Conservation (phyloP, 2,329 filamentous ascomycete species). For the Apiospora sp. region DNA sequence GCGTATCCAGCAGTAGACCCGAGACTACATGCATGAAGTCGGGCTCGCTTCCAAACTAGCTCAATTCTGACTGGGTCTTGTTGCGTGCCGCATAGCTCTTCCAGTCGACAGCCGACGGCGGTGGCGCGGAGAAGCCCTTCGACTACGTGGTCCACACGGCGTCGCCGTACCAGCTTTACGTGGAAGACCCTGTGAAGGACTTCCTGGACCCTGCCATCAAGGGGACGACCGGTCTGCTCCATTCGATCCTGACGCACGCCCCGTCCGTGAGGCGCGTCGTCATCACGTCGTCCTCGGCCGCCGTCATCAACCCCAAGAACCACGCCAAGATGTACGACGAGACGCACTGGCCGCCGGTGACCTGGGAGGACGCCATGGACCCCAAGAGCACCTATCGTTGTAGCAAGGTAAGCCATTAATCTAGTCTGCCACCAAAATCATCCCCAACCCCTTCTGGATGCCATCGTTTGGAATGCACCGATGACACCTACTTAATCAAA, state of each 20-base stretch:
- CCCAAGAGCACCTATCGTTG: slow-evolving; percentile 43
- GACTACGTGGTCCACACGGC: slow-evolving; percentile 79
- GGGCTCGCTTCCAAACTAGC: background rate
- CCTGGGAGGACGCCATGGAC: slow-evolving; percentile 45
- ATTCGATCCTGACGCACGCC: slow-evolving; percentile 53
- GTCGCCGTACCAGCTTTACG: slow-evolving; percentile 75
- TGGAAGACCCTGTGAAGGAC: slow-evolving; percentile 56
- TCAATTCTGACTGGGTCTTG: background rate
- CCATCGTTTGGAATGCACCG: slow-evolving; percentile 66
- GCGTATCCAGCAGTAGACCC: background rate
- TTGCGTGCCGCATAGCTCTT: slow-evolving; percentile 41
- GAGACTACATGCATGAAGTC: background rate
- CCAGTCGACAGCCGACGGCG: slow-evolving; percentile 47
- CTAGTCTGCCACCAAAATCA: slow-evolving; percentile 26
- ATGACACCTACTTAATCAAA: background rate
- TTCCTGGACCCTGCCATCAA: slow-evolving; percentile 64
- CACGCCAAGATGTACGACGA: slow-evolving; percentile 51
- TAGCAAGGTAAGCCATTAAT: slow-evolving; percentile 56
- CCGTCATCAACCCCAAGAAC: slow-evolving; percentile 48
- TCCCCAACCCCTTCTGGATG: slow-evolving; percentile 46
- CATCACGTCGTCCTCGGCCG: slow-evolving; percentile 57
- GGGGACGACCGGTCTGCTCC: slow-evolving; percentile 58
- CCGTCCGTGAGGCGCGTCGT: slow-evolving; percentile 69
- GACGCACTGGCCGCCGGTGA: slow-evolving; percentile 47
- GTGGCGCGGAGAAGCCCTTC: slow-evolving; percentile 49